phyloP scores from a whole-genome alignment of 2,329 filamentous ascomycete genomes.

The Colletotrichum salicis region DNA sequence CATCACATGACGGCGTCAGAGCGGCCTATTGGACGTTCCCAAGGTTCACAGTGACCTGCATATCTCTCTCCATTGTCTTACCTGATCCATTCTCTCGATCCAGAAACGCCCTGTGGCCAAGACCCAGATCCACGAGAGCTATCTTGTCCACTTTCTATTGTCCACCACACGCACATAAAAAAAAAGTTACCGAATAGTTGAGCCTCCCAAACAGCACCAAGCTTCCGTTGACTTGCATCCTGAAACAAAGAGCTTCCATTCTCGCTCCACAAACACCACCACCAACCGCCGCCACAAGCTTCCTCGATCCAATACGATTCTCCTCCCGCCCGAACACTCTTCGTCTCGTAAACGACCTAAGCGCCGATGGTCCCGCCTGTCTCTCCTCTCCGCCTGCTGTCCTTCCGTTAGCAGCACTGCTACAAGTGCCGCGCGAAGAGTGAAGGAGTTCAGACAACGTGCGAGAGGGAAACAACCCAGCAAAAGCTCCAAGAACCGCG shows the following conservation, averaged over 20 bases:
- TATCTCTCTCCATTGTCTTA: conserved; percentile 5
- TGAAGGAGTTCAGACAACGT: conserved; percentile 1
- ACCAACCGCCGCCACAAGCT: background rate
- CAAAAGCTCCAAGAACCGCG: conserved; percentile 32
- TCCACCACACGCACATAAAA: background rate
- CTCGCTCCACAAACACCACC: background rate
- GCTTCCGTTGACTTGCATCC: background rate
- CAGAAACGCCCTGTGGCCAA: conserved; percentile 8
- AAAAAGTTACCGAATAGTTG: background rate
- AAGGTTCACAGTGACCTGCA: conserved; percentile 23
- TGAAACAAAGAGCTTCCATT: conserved; percentile 16
- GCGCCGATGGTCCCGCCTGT: conserved; percentile 29
- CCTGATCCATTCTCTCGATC: conserved; percentile 14
- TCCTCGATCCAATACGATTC: background rate
- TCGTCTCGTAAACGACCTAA: background rate
- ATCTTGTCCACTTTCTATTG: background rate
- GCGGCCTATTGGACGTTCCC: conserved; percentile 23
- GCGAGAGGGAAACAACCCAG: background rate
- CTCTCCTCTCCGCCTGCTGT: conserved; percentile 11
- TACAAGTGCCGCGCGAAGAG: conserved; percentile 18
- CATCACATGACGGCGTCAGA: conserved; percentile 31
- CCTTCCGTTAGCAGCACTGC: conserved; percentile 27
- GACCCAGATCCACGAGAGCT: conserved; percentile 10
- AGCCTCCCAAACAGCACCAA: background rate
- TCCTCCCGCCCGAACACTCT: background rate